Evolutionary conservation across 2,329 filamentous ascomycete genomes (phyloP).

Genomic region (Herpotrichia juniperi): DNA sequence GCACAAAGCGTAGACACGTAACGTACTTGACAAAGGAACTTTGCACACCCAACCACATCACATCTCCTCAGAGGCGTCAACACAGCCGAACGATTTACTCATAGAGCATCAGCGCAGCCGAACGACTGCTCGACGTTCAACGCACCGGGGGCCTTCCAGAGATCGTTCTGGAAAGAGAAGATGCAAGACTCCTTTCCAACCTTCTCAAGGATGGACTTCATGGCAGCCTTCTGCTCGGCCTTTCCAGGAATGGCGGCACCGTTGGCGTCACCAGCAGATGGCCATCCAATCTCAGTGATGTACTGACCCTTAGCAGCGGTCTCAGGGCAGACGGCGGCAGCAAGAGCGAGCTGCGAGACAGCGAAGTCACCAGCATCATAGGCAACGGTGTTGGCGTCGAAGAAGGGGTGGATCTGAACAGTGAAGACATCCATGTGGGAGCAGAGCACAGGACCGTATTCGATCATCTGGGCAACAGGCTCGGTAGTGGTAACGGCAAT

Average conservation of each 20-base stretch:
- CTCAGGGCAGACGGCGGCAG: constrained; percentile 72
- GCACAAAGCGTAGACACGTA: constrained; percentile 27
- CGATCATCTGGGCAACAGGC: constrained; percentile 77
- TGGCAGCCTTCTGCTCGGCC: constrained; percentile 72
- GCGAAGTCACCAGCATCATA: constrained; percentile 77
- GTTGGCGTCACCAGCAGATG: constrained; percentile 71
- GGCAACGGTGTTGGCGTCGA: constrained; percentile 74
- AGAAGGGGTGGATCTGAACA: constrained; percentile 93
- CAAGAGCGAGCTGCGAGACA: constrained; percentile 71
- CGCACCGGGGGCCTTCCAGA: constrained; percentile 76
- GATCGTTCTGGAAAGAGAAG: constrained; percentile 81
- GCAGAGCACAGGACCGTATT: constrained; percentile 69
- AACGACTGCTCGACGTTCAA: constrained; percentile 82
- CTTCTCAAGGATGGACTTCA: constrained; percentile 70
- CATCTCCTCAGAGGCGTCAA: background rate
- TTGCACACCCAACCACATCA: background rate
- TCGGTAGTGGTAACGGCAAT: constrained; percentile 78
- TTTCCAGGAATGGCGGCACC: constrained; percentile 72
- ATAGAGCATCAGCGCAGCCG: constrained; percentile 67
- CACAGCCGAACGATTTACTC: constrained; percentile 14
- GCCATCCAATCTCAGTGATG: constrained; percentile 94
- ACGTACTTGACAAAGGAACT: constrained; percentile 10
- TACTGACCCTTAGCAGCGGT: constrained; percentile 66
- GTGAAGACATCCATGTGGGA: constrained; percentile 75
- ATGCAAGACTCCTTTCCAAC: constrained; percentile 75